Percentiles rank a stretch among this genome's conserved stretches.
These are phyloP conservation scores for Plantago major DNA, from an alignment of 257 asterid genomes.

Conservation along the genomic window DNA sequence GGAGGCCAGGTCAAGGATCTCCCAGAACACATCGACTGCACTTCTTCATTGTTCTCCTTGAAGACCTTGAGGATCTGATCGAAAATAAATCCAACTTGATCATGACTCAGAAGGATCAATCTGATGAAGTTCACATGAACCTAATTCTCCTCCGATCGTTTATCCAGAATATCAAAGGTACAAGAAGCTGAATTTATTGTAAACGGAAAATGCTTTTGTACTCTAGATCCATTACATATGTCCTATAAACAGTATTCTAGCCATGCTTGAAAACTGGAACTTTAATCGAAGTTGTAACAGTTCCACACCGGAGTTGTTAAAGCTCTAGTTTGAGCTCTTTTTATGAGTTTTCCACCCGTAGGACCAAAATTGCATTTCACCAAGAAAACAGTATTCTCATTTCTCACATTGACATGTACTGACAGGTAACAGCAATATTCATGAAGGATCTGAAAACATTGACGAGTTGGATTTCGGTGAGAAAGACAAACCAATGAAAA, in stretches of 20 bases:
- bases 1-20: background rate
- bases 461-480: background rate
- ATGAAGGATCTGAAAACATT: background rate
- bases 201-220: too few relatives aligned
- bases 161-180: background rate
- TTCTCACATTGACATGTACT: too few relatives aligned
- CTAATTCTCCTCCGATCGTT: background rate
- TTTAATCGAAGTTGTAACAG: too few relatives aligned
- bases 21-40: background rate
- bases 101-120: background rate
- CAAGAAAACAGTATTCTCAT: too few relatives aligned
- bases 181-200: too few relatives aligned
- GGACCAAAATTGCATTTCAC: too few relatives aligned
- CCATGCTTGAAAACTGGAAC: too few relatives aligned
- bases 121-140: background rate
- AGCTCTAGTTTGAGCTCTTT: too few relatives aligned
- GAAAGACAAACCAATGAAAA: background rate
- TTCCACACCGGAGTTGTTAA: too few relatives aligned
- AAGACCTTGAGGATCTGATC: background rate
- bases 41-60: background rate
- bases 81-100: background rate
- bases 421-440: background rate
- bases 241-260: too few relatives aligned
- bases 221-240: too few relatives aligned
- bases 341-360: too few relatives aligned